Evolutionary conservation across 768 basidiomycete species (phyloP).

Genomic region (Saitozyma sp.): DNA sequence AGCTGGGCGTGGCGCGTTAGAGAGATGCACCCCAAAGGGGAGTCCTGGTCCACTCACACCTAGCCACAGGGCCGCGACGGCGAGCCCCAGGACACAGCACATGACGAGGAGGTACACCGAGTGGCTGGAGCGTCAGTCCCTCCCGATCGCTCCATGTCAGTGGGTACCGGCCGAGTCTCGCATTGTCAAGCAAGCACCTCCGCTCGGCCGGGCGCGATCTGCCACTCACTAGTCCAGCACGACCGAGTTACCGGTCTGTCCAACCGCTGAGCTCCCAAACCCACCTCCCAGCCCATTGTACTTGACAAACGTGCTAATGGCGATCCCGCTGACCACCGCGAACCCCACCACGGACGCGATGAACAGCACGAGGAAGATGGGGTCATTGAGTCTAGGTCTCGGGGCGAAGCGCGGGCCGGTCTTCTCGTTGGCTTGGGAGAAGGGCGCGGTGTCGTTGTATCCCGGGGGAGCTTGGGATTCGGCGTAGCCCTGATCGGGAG

Average conservation of each 20-base stretch:
- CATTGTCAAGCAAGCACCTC: background rate
- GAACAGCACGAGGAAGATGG: constrained; percentile 69
- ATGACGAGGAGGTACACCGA: constrained; percentile 75
- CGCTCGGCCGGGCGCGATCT: background rate
- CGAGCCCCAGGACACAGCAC: constrained; percentile 66
- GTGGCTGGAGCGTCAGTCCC: constrained; percentile 56
- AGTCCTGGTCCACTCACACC: no score
- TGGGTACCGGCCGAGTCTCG: background rate
- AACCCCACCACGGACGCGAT: constrained; percentile 73
- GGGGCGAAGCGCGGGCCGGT: constrained; percentile 51
- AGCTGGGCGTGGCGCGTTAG: constrained; percentile 48
- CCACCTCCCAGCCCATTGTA: constrained; percentile 72
- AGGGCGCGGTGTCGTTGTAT: constrained; percentile 37
- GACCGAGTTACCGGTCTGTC: constrained; percentile 59
- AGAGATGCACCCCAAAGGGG: no score
- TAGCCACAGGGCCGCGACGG: constrained; percentile 68
- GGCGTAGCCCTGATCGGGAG: constrained; percentile 5
- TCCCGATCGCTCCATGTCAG: background rate
- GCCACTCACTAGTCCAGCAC: constrained; percentile 66
- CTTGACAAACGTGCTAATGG: constrained; percentile 64
- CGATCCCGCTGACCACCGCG: constrained; percentile 66
- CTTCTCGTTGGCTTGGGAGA: constrained; percentile 44
- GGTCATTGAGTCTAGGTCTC: constrained; percentile 71
- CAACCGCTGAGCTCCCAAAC: constrained; percentile 56
- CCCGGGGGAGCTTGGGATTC: constrained; percentile 8